These are phyloP conservation scores for Termitomyces sp. DNA, from an alignment of 768 basidiomycete genomes.

Conservation along the genomic window DNA sequence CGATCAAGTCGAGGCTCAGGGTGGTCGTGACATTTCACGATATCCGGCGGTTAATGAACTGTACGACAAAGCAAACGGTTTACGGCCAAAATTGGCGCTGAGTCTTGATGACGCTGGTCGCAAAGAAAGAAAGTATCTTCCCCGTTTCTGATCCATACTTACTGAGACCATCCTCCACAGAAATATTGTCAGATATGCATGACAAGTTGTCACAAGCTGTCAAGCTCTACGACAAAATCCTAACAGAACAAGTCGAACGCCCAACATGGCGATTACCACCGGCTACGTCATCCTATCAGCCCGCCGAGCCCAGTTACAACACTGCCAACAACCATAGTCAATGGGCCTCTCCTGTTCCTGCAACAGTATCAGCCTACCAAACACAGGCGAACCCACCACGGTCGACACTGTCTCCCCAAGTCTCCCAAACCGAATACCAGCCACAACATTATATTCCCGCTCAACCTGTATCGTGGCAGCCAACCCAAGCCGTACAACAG, in stretches of 20 bases:
- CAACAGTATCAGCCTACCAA: slow-evolving; percentile 8
- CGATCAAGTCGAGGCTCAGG: slow-evolving; percentile 76
- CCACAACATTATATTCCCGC: slow-evolving; percentile 4
- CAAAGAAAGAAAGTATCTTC: slow-evolving; percentile 65
- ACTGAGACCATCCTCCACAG: slow-evolving; percentile 31
- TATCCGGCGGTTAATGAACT: slow-evolving; percentile 84
- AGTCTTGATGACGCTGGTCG: slow-evolving; percentile 80
- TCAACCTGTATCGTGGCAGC: slow-evolving; percentile 16
- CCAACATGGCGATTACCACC: slow-evolving; percentile 57
- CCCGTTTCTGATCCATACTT: not conserved
- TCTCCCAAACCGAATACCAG: slow-evolving; percentile 13
- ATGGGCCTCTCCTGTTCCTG: slow-evolving; percentile 26
- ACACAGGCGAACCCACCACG: slow-evolving; percentile 1
- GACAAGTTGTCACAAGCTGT: slow-evolving; percentile 91
- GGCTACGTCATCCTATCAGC: slow-evolving; percentile 27
- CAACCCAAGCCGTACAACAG: slow-evolving; percentile 10
- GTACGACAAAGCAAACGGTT: slow-evolving; percentile 74
- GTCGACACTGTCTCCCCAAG: slow-evolving; percentile 21
- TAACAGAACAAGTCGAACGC: slow-evolving; percentile 78
- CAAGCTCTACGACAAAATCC: slow-evolving; percentile 82
- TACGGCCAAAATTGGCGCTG: slow-evolving; percentile 79
- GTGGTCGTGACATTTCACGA: slow-evolving; percentile 71
- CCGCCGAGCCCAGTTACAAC: slow-evolving; percentile 21
- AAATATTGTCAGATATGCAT: slow-evolving; percentile 91
- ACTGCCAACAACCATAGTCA: slow-evolving; percentile 27